These are phyloP conservation scores for Penicillium vulpinum DNA, from an alignment of 2,329 filamentous ascomycete species.

Conservation along the genomic window DNA sequence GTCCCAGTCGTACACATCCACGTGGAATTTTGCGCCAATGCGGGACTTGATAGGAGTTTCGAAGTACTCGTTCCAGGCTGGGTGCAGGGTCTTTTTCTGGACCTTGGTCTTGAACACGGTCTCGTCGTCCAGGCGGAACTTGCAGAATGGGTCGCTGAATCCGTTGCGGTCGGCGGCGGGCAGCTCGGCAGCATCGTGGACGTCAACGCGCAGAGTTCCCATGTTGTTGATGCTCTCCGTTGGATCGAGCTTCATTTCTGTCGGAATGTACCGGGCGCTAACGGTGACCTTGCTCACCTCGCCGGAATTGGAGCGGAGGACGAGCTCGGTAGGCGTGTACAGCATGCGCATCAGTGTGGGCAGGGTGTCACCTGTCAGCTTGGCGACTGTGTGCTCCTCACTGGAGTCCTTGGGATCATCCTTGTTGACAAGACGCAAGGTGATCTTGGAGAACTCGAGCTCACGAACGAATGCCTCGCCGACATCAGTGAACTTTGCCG, in stretches of 20 bases:
- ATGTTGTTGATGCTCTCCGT: conserved; percentile 99
- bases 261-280: conserved; percentile 89
- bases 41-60: conserved; percentile 79
- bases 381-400: conserved; percentile 75
- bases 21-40: conserved; percentile 77
- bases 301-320: conserved; percentile 75
- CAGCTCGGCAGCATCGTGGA: conserved; percentile 82
- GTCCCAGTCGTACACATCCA: conserved; percentile 92
- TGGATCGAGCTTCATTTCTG: conserved; percentile 90
- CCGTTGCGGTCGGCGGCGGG: conserved; percentile 93
- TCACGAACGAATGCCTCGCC: conserved; percentile 96
- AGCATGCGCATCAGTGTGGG: conserved; percentile 85
- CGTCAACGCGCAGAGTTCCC: conserved; percentile 89
- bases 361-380: conserved; percentile 79
- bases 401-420: conserved; percentile 67
- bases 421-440: conserved; percentile 80
- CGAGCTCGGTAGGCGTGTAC: conserved; percentile 84
- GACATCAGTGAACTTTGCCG: conserved; percentile 78
- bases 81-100: conserved; percentile 94
- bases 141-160: conserved; percentile 95
- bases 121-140: conserved; percentile 85
- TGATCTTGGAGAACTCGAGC: conserved; percentile 93
- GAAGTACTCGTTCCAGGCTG: conserved; percentile 95
- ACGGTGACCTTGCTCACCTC: conserved; percentile 78
- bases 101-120: conserved; percentile 94